These are phyloP conservation scores for Fraxinus cuspidata DNA, from an alignment of 257 asterid genomes.

Conservation along the genomic window DNA sequence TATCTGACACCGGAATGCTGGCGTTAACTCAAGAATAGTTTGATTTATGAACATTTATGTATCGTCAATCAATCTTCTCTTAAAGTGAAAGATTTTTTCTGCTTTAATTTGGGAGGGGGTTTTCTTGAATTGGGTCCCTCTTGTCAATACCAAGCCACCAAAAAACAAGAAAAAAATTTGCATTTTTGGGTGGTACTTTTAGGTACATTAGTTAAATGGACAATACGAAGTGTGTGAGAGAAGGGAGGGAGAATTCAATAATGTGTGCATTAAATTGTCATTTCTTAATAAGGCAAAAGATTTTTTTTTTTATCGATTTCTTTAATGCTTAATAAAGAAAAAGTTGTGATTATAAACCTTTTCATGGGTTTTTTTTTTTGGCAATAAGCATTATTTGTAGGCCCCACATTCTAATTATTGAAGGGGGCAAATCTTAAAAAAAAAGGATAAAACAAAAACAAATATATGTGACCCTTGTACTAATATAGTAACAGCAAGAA, in stretches of 20 bases:
- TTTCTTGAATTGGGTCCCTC: conserved; percentile 30
- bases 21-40: conserved; percentile 15
- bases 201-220: not conserved
- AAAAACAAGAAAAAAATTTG: not conserved
- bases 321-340: not conserved
- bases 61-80: not conserved
- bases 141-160: conserved; percentile 31
- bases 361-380: not conserved
- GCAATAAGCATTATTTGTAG: not conserved
- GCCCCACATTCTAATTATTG: not conserved
- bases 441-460: not conserved
- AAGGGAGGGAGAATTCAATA: not conserved
- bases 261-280: conserved; percentile 17
- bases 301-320: not conserved
- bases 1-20: conserved; percentile 56
- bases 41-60: not conserved
- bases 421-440: not conserved
- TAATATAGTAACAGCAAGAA: no score
- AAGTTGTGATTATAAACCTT: not conserved
- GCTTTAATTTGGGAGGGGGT: not conserved
- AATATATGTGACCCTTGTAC: not conserved
- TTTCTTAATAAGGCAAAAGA: conserved; percentile 26
- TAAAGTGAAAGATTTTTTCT: not conserved
- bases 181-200: not conserved
- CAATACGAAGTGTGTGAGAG: not conserved